Percentiles rank a stretch among this genome's conserved stretches.
These are phyloP conservation scores for Umbelopsis sp. DNA, from an alignment of 192 early-diverging fungal species.

Conservation along the genomic window DNA sequence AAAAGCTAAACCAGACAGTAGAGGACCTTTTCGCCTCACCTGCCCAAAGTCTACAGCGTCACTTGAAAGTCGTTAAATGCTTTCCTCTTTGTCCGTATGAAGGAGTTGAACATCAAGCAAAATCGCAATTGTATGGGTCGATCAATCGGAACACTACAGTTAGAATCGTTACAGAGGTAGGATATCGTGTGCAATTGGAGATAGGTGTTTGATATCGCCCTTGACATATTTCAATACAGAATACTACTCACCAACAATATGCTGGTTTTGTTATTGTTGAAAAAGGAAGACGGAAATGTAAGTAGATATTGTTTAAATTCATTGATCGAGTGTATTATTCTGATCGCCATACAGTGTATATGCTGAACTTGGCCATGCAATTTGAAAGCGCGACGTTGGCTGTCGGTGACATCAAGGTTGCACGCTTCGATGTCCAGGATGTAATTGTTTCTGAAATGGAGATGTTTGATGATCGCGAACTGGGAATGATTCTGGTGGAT, in stretches of 20 bases:
- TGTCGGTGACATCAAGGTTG: not conserved
- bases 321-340: not conserved
- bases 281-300: conserved; percentile 4
- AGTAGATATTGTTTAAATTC: not conserved
- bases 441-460: conserved; percentile 21
- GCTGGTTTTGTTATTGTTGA: conserved; percentile 4
- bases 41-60: conserved; percentile 3
- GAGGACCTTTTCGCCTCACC: not conserved
- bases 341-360: not conserved
- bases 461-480: conserved; percentile 6
- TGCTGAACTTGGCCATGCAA: conserved; percentile 2
- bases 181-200: not conserved
- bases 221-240: not conserved
- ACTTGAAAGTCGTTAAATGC: not conserved
- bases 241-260: not conserved
- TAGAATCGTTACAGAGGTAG: not conserved
- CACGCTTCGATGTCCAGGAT: conserved; percentile 7
- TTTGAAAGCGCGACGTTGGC: not conserved
- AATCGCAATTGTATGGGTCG: not conserved
- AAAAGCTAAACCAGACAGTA: not conserved
- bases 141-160: not conserved
- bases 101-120: not conserved
- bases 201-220: no score
- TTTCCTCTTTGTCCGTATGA: not conserved
- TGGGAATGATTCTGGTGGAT: conserved; percentile 8